phyloP scores from a whole-genome alignment of 2,329 filamentous ascomycete species.

The Sarocladium oryzae region DNA sequence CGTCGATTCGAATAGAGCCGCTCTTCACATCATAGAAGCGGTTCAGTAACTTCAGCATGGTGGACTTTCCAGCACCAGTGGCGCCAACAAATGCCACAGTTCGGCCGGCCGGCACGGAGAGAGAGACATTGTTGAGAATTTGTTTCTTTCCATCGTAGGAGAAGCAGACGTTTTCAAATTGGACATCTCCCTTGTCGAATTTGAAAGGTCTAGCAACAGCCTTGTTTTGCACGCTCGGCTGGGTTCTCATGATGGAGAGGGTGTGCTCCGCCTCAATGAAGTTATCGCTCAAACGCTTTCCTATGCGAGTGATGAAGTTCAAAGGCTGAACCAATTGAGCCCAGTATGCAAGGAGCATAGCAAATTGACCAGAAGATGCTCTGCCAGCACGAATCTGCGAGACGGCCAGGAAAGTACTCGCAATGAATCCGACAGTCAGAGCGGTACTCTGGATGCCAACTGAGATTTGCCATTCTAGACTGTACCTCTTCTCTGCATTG shows the following conservation, averaged over 20 bases:
- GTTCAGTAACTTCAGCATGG: slow-evolving; percentile 50
- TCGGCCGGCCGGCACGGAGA: slow-evolving; percentile 43
- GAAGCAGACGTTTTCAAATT: slow-evolving; percentile 50
- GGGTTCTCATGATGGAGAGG: slow-evolving; percentile 50
- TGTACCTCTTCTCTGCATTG: slow-evolving; percentile 30
- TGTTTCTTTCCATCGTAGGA: slow-evolving; percentile 54
- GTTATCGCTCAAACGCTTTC: slow-evolving; percentile 49
- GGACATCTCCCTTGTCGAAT: slow-evolving; percentile 45
- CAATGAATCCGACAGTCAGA: slow-evolving; percentile 62
- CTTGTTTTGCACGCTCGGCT: slow-evolving; percentile 48
- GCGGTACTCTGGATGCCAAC: slow-evolving; percentile 55
- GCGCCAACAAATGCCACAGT: slow-evolving; percentile 55
- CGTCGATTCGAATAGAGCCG: slow-evolving; percentile 49
- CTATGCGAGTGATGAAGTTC: slow-evolving; percentile 58
- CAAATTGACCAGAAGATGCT: slow-evolving; percentile 60
- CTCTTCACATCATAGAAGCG: slow-evolving; percentile 51
- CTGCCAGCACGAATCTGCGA: slow-evolving; percentile 59
- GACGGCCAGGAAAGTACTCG: slow-evolving; percentile 52
- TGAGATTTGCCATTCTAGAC: slow-evolving; percentile 41
- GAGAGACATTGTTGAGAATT: slow-evolving; percentile 47
- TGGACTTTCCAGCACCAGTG: slow-evolving; percentile 54
- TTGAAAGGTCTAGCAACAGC: slow-evolving; percentile 42
- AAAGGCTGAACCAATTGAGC: slow-evolving; percentile 64
- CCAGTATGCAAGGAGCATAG: slow-evolving; percentile 69
- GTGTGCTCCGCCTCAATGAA: slow-evolving; percentile 53